These are phyloP conservation scores for Cyberlindnera bimundalis DNA, from an alignment of 805 yeast genomes.

Conservation along the genomic window DNA sequence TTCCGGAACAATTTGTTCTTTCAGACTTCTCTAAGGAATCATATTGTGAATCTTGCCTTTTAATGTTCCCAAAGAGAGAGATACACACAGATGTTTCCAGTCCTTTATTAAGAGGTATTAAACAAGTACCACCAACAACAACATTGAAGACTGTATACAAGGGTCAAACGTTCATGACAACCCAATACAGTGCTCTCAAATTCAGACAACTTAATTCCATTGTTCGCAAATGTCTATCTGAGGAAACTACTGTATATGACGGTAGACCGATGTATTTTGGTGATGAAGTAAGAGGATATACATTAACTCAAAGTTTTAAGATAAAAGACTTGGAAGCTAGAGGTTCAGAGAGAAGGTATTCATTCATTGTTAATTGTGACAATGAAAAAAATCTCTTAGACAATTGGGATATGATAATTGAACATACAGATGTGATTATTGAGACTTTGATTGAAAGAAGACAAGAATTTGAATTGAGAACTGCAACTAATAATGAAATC, in stretches of 20 bases:
- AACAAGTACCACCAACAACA: slow-evolving; percentile 31
- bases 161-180: slow-evolving; percentile 40
- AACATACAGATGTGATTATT: slow-evolving; percentile 39
- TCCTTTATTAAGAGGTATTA: slow-evolving; percentile 7
- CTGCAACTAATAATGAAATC: slow-evolving; percentile 38
- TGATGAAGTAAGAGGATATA: slow-evolving; percentile 57
- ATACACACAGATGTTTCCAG: slow-evolving; percentile 3
- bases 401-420: slow-evolving; percentile 50
- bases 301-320: slow-evolving; percentile 58
- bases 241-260: slow-evolving; percentile 59
- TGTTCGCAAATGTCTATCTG: slow-evolving; percentile 61
- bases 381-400: slow-evolving; percentile 48
- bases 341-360: slow-evolving; percentile 69
- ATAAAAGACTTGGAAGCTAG: slow-evolving; percentile 62
- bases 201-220: slow-evolving; percentile 56
- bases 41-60: slow-evolving; percentile 59
- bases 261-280: slow-evolving; percentile 62
- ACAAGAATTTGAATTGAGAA: slow-evolving; percentile 25
- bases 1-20: slow-evolving; percentile 27
- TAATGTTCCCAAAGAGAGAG: slow-evolving; percentile 43
- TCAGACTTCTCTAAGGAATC: slow-evolving; percentile 42
- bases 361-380: slow-evolving; percentile 55
- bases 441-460: slow-evolving; percentile 35
- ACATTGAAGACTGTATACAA: slow-evolving; percentile 30
- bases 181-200: slow-evolving; percentile 57